phyloP scores from a whole-genome alignment of 2,329 filamentous ascomycete species.

The Cladobotryum protrusum region DNA sequence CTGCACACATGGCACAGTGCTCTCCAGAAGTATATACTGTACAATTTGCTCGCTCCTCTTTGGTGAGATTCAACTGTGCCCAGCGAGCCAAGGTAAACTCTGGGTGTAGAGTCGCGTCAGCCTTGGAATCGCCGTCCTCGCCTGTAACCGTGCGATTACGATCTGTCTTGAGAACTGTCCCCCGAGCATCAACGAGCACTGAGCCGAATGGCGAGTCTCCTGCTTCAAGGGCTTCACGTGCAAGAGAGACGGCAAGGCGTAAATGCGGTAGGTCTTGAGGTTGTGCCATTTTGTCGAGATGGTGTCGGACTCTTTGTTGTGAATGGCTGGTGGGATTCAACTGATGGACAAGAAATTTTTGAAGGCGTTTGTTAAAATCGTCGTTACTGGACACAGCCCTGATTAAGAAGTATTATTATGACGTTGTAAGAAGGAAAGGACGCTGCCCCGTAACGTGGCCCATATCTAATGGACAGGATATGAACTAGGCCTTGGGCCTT shows the following conservation, averaged over 20 bases:
- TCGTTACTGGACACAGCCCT: too few species aligned
- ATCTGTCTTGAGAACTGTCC: slow-evolving; percentile 24
- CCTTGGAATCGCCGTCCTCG: slow-evolving; percentile 16
- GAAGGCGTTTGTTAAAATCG: too few species aligned
- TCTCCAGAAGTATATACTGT: slow-evolving; percentile 33
- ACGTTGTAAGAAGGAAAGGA: too few species aligned
- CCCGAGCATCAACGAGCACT: slow-evolving; percentile 25
- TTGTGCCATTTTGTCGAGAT: slow-evolving; percentile 4
- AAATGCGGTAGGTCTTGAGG: slow-evolving; percentile 2
- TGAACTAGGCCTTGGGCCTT: too few species aligned
- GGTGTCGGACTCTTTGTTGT: too few species aligned
- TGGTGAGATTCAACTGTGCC: slow-evolving; percentile 29
- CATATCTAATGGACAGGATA: too few species aligned
- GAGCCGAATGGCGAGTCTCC: slow-evolving; percentile 33
- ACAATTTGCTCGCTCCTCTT: slow-evolving; percentile 32
- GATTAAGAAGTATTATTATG: too few species aligned
- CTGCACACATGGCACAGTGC: slow-evolving; percentile 33
- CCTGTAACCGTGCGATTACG: slow-evolving; percentile 30
- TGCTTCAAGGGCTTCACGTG: slow-evolving; percentile 29
- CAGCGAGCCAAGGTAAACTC: slow-evolving; percentile 32
- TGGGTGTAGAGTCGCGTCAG: slow-evolving; percentile 29
- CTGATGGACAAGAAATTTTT: too few species aligned
- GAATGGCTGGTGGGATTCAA: too few species aligned
- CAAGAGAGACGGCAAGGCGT: slow-evolving; percentile 11
- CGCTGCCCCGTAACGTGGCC: too few species aligned